Conservation (phyloP, 1,139 yeast genomes). For the Kodamaea sp. region DNA sequence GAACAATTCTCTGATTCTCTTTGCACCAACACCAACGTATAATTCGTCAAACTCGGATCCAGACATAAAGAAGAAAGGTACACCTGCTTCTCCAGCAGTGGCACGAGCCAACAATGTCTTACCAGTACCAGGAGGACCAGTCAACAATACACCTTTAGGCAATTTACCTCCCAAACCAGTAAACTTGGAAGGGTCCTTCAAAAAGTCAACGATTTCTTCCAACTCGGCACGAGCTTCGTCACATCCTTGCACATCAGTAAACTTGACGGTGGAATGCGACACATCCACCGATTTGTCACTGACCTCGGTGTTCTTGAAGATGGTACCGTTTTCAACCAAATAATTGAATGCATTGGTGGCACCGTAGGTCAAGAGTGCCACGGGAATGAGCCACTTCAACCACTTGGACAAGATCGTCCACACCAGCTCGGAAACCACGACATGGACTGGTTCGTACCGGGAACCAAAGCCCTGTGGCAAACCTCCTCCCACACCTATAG, state of each 20-base stretch:
- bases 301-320: slow-evolving; percentile 74
- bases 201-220: slow-evolving; percentile 94
- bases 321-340: slow-evolving; percentile 80
- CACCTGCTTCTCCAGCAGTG: slow-evolving; percentile 99
- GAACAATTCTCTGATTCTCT: slow-evolving; percentile 91
- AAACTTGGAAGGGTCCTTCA: slow-evolving; percentile 93
- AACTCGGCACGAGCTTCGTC: slow-evolving; percentile 98
- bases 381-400: slow-evolving; percentile 86
- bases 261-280: slow-evolving; percentile 81
- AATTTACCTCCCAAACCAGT: slow-evolving; percentile 96
- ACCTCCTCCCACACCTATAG: slow-evolving; percentile 22
- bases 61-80: slow-evolving; percentile 96
- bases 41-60: slow-evolving; percentile 98
- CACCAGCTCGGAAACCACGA: slow-evolving; percentile 81
- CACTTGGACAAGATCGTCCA: slow-evolving; percentile 78
- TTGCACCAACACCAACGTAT: slow-evolving; percentile 99
- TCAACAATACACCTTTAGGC: slow-evolving; percentile 93
- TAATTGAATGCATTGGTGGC: slow-evolving; percentile 75
- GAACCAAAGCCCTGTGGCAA: slow-evolving; percentile 47
- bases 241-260: slow-evolving; percentile 94
- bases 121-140: slow-evolving; percentile 99
- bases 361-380: slow-evolving; percentile 72
- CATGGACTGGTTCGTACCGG: slow-evolving; percentile 81
- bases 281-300: slow-evolving; percentile 82
- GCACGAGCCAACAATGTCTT: slow-evolving; percentile 96